Evolutionary conservation across 1,284 basidiomycete species (phyloP).

Genomic region (Ceratobasidium sp.): DNA sequence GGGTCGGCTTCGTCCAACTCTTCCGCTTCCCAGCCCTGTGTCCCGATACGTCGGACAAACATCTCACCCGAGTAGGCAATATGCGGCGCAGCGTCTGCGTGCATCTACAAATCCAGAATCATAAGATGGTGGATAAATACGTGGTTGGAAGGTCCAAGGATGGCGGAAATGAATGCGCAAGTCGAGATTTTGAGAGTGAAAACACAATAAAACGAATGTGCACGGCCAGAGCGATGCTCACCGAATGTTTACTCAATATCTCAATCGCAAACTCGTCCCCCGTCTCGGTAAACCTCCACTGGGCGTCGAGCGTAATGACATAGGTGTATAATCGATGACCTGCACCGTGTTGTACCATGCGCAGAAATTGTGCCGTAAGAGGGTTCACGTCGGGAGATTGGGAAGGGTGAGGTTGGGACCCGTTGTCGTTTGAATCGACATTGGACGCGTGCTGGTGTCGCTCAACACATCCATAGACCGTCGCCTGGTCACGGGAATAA

Average conservation of each 20-base stretch:
- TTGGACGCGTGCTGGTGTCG: conserved; percentile 41
- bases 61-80: conserved; percentile 58
- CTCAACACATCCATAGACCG: conserved; percentile 56
- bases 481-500: conserved; percentile 59
- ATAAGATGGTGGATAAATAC: too few species aligned
- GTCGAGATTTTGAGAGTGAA: too few species aligned
- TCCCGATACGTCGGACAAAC: conserved; percentile 53
- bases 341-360: conserved; percentile 59
- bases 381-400: conserved; percentile 46
- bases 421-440: background rate
- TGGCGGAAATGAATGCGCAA: too few species aligned
- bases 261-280: conserved; percentile 63
- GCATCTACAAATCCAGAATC: conserved; percentile 54
- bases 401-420: background rate
- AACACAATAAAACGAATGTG: too few species aligned
- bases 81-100: conserved; percentile 60
- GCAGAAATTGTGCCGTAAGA: conserved; percentile 59
- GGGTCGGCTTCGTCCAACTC: conserved; percentile 41
- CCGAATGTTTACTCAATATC: conserved; percentile 62
- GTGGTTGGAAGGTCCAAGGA: background rate
- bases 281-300: conserved; percentile 63
- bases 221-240: too few species aligned
- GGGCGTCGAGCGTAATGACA: conserved; percentile 61
- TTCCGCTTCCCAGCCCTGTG: conserved; percentile 46
- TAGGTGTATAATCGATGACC: conserved; percentile 61